Evolutionary conservation across 2,329 filamentous ascomycete species (phyloP), one percentile per base, ranked within the genome.

Genomic region (Chrysoporthe deuterocubensis): DNA sequence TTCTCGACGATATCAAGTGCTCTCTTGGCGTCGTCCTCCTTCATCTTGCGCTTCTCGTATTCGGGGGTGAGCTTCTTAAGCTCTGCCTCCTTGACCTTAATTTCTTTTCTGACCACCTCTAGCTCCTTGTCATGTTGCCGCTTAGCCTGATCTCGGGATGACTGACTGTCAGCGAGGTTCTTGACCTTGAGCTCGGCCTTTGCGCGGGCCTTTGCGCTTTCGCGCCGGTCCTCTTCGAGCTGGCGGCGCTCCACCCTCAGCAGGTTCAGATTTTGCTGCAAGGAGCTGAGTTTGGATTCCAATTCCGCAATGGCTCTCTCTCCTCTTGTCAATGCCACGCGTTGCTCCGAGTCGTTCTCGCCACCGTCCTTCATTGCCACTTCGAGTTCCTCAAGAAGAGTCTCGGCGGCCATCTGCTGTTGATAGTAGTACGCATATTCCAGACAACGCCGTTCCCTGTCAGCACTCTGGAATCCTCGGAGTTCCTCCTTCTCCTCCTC

Each of bases 401-500:
- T 87, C 68, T 91, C 85, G 46, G 97, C 89, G 32, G 92, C 90
- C 21, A 90, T 87, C 76, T 98, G 94, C 75, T 97, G 93, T 70
- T 93, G 90, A 73, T 96, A 90, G 79, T 97, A 94, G 74, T 97
- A 94, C 0, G 94, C 96, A 76, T 98, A 98, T 78, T 98, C 93
- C 58, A 99, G 84, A 77, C 94, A 97, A 71, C 94, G 87, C 68
- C 94, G 89, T 78, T 99, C 94, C 67, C 92, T 90, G 74, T 99
- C 96, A 77, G 96, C 97, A 69, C 97, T 94, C 78, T 98, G 96
- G 76, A 94, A 99, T 8, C 90, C 94, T 58, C 94, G 89, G 50
- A 99, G 84, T 78, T 99, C 96, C 75, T 97, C 94, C 78, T 98
- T 98, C 79, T 99, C 96, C 77, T 97, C 94, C 78, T 99, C 96